Conservation (phyloP, 192 early-diverging fungal species). For the Coemansia sp. region DNA sequence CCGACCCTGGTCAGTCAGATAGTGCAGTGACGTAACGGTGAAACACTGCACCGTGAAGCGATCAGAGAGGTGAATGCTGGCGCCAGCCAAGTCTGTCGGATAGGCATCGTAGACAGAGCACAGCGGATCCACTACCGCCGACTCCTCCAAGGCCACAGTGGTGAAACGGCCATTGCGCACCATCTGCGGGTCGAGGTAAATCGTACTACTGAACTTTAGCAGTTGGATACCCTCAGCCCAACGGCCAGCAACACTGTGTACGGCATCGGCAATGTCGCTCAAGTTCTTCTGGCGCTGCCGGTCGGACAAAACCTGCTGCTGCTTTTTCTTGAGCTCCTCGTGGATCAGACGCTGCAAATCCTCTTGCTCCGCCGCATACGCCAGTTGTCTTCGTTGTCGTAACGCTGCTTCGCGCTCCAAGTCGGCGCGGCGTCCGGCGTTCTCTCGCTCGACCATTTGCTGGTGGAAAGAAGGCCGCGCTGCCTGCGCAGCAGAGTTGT, state of each 20-base stretch:
- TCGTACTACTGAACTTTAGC: constrained; percentile 28
- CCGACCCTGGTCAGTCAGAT: constrained; percentile 38
- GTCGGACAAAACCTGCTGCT: constrained; percentile 41
- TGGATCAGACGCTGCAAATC: constrained; percentile 43
- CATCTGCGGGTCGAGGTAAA: constrained; percentile 25
- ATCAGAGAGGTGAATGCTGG: constrained; percentile 39
- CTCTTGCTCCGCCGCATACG: constrained; percentile 31
- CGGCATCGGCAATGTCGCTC: constrained; percentile 39
- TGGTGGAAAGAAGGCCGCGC: constrained; percentile 49
- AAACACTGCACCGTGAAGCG: constrained; percentile 53
- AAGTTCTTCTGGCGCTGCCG: constrained; percentile 30
- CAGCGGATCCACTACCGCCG: constrained; percentile 21
- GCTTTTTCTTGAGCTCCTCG: constrained; percentile 50
- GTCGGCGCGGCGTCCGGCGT: constrained; percentile 23
- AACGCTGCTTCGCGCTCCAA: constrained; percentile 32
- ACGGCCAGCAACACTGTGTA: constrained; percentile 42
- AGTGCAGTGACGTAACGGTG: constrained; percentile 29
- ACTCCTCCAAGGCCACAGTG: constrained; percentile 49
- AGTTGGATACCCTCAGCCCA: constrained; percentile 53
- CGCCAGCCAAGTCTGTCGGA: constrained; percentile 45
- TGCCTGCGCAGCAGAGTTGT: constrained; percentile 60
- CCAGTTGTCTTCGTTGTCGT: constrained; percentile 14
- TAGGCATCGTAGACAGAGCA: constrained; percentile 53
- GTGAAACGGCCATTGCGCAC: constrained; percentile 28
- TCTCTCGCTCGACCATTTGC: constrained; percentile 53